Evolutionary conservation across 2,329 filamentous ascomycete species (phyloP), one percentile per base, ranked within the genome.

Genomic region (Diaporthe vaccinii): DNA sequence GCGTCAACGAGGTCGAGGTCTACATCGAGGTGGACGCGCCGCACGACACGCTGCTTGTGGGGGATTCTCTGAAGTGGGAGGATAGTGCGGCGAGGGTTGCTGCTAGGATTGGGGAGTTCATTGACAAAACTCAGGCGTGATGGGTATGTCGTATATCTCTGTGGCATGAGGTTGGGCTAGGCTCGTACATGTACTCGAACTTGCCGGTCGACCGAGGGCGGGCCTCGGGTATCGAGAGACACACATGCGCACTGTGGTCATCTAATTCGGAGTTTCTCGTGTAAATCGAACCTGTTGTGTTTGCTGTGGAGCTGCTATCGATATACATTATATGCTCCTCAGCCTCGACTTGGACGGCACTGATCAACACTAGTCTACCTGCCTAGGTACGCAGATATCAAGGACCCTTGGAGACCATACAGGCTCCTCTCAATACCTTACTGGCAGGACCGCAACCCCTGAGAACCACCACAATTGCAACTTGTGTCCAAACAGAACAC

Each of bases 31-130:
- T 83, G 77, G 59, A 80, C 15, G 84, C 80, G 9, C 83, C 84
- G 41, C 87, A 89, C 79, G 87, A 88, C 80, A 81, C 86, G 20
- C 78, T 87, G 39, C 67, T 86, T 4, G 14, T 85, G 4, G 86
- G 85, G 1, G 76, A 80, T 28, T 39, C 82, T 2, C 25, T 85
- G 10, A 87, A 86, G 0, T 87, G 87, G 76, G 79, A 83, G 61
- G 79, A 82, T 59, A 73, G 41, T n/a, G 74, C 68, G 46, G 25
- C 4, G 31, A 25, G 68, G 12, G 41, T 72, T 51, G 51, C 51
- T 36, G n/a, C 17, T 7, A 61, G 68, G 53, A 75, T 75, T 25
- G 44, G 39, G 55, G 59, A n/a, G 68, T 76, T 74, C 14, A 62
- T 76, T 31, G 59, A 65, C 14, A 44, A 57, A 14, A 51, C 36